Conservation (phyloP, 2,329 filamentous ascomycete genomes). For the Paecilomyces sp. region DNA sequence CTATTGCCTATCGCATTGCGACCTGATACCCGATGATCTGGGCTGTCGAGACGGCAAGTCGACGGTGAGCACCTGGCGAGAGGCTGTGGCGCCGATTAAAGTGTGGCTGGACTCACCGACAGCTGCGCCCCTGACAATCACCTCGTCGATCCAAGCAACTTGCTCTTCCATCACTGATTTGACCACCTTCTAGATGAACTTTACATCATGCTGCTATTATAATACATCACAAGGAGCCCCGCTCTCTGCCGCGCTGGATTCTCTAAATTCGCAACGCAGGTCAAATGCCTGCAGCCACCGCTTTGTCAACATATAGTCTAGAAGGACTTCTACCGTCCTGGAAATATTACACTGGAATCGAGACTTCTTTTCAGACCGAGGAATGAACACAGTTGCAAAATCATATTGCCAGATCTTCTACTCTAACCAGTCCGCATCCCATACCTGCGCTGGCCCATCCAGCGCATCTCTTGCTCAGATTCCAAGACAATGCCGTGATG, state of each 20-base stretch:
- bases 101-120: not conserved
- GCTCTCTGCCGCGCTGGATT: not conserved
- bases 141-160: not conserved
- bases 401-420: conserved; percentile 55
- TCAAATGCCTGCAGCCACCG: not conserved
- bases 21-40: not conserved
- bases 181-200: not conserved
- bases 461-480: conserved; percentile 58
- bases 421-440: conserved; percentile 59
- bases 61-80: not conserved
- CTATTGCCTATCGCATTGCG: not conserved
- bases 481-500: conserved; percentile 59
- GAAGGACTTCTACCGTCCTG: conserved; percentile 1
- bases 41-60: not conserved
- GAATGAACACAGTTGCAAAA: conserved; percentile 5
- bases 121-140: not conserved
- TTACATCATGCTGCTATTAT: not conserved
- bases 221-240: not conserved
- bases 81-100: not conserved
- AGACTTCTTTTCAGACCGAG: not conserved
- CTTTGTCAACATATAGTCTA: not conserved
- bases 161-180: not conserved
- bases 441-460: conserved; percentile 62
- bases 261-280: not conserved
- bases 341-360: not conserved